These are phyloP conservation scores for Claviceps purpurea DNA, from an alignment of 2,329 filamentous ascomycete genomes.

Conservation along the genomic window DNA sequence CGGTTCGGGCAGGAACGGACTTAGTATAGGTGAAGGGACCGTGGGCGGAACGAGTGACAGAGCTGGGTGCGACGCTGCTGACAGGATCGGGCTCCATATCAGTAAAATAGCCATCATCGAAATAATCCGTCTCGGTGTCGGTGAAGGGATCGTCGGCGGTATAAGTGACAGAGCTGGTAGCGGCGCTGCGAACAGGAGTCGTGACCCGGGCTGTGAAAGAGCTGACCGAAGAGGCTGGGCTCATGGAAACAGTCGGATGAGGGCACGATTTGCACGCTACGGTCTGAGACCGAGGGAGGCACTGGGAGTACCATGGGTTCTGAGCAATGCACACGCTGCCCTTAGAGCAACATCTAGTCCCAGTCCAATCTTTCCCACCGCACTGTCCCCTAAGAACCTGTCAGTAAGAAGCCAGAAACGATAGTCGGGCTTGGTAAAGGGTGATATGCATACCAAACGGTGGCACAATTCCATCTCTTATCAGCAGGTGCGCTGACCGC, in stretches of 20 bases:
- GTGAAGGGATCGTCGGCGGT: background rate
- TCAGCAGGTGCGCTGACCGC: constrained; percentile 28
- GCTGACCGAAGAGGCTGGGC: constrained; percentile 24
- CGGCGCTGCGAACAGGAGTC: background rate
- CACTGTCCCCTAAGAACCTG: constrained; percentile 22
- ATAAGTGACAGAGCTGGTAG: background rate
- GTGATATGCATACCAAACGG: constrained; percentile 16
- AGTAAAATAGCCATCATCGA: background rate
- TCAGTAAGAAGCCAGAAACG: background rate
- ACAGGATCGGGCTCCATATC: background rate
- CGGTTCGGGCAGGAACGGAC: background rate
- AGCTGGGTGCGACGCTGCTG: background rate
- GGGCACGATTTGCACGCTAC: constrained; percentile 8
- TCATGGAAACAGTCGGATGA: constrained; percentile 20
- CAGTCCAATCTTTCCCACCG: constrained; percentile 30
- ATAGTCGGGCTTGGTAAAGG: constrained; percentile 7
- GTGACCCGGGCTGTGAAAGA: background rate
- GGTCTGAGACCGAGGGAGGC: constrained; percentile 13
- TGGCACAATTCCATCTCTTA: constrained; percentile 22
- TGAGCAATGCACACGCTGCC: constrained; percentile 22
- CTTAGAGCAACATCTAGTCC: constrained; percentile 29
- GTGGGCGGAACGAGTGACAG: background rate
- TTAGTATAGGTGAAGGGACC: background rate
- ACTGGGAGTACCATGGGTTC: constrained; percentile 26
- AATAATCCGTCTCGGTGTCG: background rate